Evolutionary conservation across 1,139 yeast species (phyloP).

Genomic region (Debaryomycetaceae sp.): DNA sequence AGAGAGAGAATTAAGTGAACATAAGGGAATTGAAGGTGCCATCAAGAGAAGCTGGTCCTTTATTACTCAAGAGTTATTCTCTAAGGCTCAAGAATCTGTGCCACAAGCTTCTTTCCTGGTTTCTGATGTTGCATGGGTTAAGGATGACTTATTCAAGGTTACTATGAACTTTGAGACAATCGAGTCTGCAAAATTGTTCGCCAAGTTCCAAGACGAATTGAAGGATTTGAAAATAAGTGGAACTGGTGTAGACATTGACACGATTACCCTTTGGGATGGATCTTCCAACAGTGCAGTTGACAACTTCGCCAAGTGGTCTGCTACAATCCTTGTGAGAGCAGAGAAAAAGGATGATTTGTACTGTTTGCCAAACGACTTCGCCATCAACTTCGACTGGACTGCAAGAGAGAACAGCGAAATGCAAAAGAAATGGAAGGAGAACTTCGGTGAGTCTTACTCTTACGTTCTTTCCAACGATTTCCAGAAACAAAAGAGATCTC

Average conservation of each 20-base stretch:
- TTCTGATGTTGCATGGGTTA: neutral
- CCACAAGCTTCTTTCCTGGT: neutral
- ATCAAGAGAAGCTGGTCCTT: neutral
- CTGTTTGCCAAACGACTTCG: neutral
- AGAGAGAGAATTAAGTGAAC: too few relatives aligned
- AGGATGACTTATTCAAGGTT: neutral
- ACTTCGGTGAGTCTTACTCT: neutral
- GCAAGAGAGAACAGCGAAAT: neutral
- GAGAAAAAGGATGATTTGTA: neutral
- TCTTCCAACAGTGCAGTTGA: neutral
- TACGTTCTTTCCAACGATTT: neutral
- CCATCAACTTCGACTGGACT: neutral
- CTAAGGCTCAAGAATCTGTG: neutral
- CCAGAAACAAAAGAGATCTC: neutral
- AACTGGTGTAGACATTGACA: neutral
- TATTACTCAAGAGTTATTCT: neutral
- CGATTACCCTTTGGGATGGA: neutral
- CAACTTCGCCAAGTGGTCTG: neutral
- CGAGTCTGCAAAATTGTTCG: neutral
- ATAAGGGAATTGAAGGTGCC: too few relatives aligned
- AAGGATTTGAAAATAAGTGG: neutral
- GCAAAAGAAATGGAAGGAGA: neutral
- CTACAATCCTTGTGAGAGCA: neutral
- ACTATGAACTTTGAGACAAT: neutral
- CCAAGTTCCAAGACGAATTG: neutral